These are phyloP conservation scores for Orychophragmus violaceus DNA, from an alignment of 345 rosid species.

Conservation along the genomic window DNA sequence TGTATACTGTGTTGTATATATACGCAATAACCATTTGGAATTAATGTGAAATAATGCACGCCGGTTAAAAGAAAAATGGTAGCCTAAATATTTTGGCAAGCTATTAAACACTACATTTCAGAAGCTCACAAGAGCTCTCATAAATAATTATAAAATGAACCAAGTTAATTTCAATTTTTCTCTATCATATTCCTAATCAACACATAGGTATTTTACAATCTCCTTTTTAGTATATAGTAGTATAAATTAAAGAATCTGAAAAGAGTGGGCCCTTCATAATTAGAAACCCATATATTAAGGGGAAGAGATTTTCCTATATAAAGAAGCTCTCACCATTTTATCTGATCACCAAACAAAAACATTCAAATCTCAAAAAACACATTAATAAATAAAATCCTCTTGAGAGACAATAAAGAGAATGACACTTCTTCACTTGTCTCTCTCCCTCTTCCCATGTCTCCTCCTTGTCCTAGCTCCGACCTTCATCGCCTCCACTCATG, in stretches of 20 bases:
- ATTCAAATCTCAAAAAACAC: conserved; percentile 23
- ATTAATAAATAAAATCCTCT: conserved; percentile 15
- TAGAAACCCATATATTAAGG: neutral
- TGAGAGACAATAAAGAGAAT: conserved; percentile 30
- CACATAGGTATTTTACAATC: neutral
- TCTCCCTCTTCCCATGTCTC: conserved; percentile 42
- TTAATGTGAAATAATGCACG: neutral
- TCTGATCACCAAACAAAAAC: conserved; percentile 24
- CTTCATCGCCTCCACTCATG: conserved; percentile 39
- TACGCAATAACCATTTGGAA: neutral
- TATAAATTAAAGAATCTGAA: conserved; percentile 9
- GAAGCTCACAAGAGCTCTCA: neutral
- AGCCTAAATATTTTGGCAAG: neutral
- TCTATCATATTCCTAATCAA: neutral
- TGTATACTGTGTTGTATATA: neutral
- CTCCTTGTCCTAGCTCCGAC: conserved; percentile 33
- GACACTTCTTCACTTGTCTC: conserved; percentile 35
- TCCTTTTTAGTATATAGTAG: neutral
- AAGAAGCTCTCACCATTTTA: conserved; percentile 21
- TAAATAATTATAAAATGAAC: neutral
- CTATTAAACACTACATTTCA: neutral
- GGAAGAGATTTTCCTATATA: conserved; percentile 16
- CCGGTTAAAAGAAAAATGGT: neutral
- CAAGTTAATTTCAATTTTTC: neutral
- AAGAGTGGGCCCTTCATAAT: conserved; percentile 3